A percentile compares a stretch with the other conserved stretches of the same genome.
phyloP scores from a whole-genome alignment of 352 stramenopile genomes.

The Pythium apleroticum region DNA sequence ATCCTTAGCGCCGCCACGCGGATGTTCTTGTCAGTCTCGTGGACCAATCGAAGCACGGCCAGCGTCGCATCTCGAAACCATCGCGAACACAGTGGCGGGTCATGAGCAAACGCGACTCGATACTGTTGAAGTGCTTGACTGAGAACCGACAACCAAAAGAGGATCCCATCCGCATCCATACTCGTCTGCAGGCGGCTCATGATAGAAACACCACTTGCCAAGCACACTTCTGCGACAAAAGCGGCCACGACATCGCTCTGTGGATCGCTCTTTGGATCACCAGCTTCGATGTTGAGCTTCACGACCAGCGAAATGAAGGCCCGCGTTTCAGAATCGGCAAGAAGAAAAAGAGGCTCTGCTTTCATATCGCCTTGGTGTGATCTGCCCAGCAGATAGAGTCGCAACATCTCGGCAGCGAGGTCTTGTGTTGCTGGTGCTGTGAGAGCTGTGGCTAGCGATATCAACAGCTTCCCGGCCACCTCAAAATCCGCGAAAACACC shows the following conservation, averaged over 20 bases:
- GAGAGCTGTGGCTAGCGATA: background rate
- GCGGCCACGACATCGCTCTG: background rate
- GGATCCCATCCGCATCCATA: background rate
- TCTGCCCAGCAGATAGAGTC: background rate
- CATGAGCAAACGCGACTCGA: background rate
- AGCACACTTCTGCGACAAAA: constrained; percentile 6
- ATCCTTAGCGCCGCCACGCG: constrained; percentile 2
- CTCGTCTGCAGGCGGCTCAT: background rate
- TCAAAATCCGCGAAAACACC: background rate
- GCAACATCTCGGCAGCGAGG: constrained; percentile 2
- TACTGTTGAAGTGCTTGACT: background rate
- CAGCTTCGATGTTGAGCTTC: background rate
- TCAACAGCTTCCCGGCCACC: constrained; percentile 18
- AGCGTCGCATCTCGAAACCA: constrained; percentile 15
- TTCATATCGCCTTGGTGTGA: too few relatives aligned
- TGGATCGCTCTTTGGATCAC: background rate
- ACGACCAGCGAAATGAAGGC: constrained; percentile 17
- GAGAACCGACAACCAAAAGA: background rate
- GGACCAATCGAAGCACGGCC: constrained; percentile 3
- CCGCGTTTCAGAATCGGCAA: background rate
- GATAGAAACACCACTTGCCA: background rate
- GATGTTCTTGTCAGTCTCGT: background rate
- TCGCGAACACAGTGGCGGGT: constrained; percentile 4
- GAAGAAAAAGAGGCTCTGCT: background rate
- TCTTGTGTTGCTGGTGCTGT: background rate